Percentiles rank a stretch among this genome's conserved stretches.
Evolutionary conservation across 768 basidiomycete species (phyloP).

Genomic region (Suillus fuscotomentosus): DNA sequence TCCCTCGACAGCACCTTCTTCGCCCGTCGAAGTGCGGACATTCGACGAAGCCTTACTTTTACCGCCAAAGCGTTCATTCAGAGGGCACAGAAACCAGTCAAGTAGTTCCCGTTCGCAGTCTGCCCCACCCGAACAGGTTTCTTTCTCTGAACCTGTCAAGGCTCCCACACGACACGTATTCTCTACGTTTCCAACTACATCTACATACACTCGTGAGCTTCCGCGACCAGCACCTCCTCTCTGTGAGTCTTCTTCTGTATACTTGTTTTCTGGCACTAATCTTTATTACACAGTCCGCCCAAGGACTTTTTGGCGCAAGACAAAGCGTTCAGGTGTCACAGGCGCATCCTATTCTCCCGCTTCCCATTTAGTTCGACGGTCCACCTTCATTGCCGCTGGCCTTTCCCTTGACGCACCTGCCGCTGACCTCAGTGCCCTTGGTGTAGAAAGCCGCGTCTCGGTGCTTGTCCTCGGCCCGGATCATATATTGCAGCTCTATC

Average conservation of each 20-base stretch:
- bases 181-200: slow-evolving; percentile 12
- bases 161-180: slow-evolving; percentile 13
- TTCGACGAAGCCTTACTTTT: slow-evolving; percentile 22
- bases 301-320: slow-evolving; percentile 79
- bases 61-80: slow-evolving; percentile 29
- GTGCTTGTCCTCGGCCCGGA: slow-evolving; percentile 40
- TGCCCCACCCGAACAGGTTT: slow-evolving; percentile 15
- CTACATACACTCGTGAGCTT: slow-evolving; percentile 36
- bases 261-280: not conserved
- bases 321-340: slow-evolving; percentile 67
- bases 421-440: slow-evolving; percentile 58
- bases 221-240: slow-evolving; percentile 63
- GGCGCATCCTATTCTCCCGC: slow-evolving; percentile 72
- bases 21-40: slow-evolving; percentile 22
- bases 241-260: slow-evolving; percentile 42
- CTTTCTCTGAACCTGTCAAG: slow-evolving; percentile 1
- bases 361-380: slow-evolving; percentile 69
- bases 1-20: slow-evolving; percentile 20
- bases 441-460: slow-evolving; percentile 56
- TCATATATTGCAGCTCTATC: slow-evolving; percentile 13
- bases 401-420: slow-evolving; percentile 61
- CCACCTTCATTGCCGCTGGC: slow-evolving; percentile 78
- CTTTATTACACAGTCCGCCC: slow-evolving; percentile 58
- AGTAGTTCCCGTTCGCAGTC: slow-evolving; percentile 19
- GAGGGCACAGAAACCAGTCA: slow-evolving; percentile 13